A percentile compares a stretch with the other conserved stretches of the same genome.
These are phyloP conservation scores for Sphagnum tenellum DNA, from an alignment of 225 moss, liverwort and hornwort species.

Conservation along the genomic window DNA sequence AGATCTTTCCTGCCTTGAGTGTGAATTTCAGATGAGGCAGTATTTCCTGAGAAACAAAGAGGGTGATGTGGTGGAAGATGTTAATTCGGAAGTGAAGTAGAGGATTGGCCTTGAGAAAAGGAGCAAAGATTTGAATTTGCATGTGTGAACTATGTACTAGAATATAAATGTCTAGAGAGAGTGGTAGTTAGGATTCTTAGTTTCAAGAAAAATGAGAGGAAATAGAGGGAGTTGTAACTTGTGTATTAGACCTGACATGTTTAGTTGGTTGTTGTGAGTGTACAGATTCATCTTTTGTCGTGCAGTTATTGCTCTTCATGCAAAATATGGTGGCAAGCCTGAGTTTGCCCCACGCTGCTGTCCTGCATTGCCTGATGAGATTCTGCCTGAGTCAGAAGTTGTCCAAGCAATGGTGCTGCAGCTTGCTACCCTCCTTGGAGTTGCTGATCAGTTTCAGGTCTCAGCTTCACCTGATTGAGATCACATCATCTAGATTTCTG, in stretches of 20 bases:
- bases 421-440: conserved; percentile 48
- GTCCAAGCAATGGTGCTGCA: conserved; percentile 69
- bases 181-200: no score
- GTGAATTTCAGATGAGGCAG: no score
- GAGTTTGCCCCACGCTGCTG: conserved; percentile 75
- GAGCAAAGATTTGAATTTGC: no score
- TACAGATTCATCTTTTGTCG: conserved; percentile 93
- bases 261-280: background rate
- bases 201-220: no score
- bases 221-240: background rate
- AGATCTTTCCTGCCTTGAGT: no score
- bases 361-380: conserved; percentile 72
- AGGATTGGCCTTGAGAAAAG: no score
- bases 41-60: no score
- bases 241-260: background rate
- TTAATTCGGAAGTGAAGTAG: no score
- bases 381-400: conserved; percentile 52
- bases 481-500: no score
- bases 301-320: conserved; percentile 64
- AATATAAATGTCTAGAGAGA: no score
- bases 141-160: no score
- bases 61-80: no score
- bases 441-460: conserved; percentile 71
- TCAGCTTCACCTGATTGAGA: background rate
- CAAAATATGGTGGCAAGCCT: conserved; percentile 43